Percentiles rank a stretch among this genome's conserved stretches.
phyloP scores from a whole-genome alignment of 352 stramenopile genomes.

The Blastocystis sp. region DNA sequence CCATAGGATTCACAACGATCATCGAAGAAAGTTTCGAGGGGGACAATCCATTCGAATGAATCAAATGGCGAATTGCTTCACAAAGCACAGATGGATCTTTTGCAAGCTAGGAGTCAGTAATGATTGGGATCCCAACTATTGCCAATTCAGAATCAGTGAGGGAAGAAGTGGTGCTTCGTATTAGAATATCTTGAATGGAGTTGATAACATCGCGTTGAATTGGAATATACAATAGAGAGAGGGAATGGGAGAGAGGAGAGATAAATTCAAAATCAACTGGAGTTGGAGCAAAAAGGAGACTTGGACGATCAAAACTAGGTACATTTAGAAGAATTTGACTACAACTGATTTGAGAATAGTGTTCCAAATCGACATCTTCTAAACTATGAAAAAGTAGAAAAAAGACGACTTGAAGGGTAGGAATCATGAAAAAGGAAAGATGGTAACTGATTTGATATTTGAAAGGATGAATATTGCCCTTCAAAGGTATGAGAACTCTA shows the following conservation, averaged over 20 bases:
- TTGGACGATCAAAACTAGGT: slow-evolving; percentile 1
- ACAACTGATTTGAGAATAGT: background rate
- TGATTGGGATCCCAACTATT: background rate
- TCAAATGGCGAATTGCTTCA: background rate
- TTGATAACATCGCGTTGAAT: background rate
- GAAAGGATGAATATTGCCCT: too few relatives aligned
- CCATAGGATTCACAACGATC: background rate
- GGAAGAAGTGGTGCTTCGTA: background rate
- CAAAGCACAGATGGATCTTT: background rate
- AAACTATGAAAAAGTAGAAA: background rate
- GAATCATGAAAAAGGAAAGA: background rate
- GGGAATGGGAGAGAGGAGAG: background rate
- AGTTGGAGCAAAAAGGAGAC: background rate
- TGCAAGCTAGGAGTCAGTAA: background rate
- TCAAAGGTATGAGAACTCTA: too few relatives aligned
- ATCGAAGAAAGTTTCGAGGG: background rate
- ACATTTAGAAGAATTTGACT: background rate
- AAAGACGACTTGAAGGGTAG: background rate
- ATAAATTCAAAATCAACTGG: background rate
- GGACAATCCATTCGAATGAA: background rate
- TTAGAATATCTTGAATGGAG: background rate
- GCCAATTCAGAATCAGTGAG: background rate
- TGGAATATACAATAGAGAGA: slow-evolving; percentile 4
- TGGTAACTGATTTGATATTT: background rate
- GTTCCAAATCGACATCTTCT: background rate